These are phyloP conservation scores for Tulasnella sp. DNA, from an alignment of 768 basidiomycete species.

Conservation along the genomic window DNA sequence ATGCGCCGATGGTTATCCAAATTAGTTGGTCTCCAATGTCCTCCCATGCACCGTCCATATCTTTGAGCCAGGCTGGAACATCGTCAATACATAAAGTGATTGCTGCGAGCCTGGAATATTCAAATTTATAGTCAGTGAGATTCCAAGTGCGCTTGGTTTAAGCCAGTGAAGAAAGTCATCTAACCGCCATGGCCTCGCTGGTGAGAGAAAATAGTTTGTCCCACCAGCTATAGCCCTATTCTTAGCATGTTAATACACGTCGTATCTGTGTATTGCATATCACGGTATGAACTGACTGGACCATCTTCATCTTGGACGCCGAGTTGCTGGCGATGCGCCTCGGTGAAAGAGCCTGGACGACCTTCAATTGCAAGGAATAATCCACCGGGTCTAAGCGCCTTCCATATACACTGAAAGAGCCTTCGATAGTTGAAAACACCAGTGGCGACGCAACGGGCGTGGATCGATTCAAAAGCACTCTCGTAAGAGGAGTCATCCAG, in stretches of 20 bases:
- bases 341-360: background rate
- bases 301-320: conserved; percentile 18
- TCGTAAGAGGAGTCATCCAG: background rate
- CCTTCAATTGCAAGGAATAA: conserved; percentile 13
- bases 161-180: background rate
- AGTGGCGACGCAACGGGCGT: background rate
- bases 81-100: background rate
- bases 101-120: background rate
- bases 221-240: background rate
- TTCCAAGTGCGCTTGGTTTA: no score
- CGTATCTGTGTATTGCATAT: no score
- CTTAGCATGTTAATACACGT: background rate
- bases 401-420: background rate
- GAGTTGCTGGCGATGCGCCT: conserved; percentile 5
- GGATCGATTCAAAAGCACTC: conserved; percentile 24
- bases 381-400: conserved; percentile 18
- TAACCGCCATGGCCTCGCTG: background rate
- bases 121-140: background rate
- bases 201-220: background rate
- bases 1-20: conserved; percentile 7
- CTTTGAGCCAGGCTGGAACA: background rate
- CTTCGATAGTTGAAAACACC: conserved; percentile 23
- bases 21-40: background rate
- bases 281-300: background rate
- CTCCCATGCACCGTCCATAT: conserved; percentile 26